Percentiles rank a stretch among this genome's conserved stretches.
Evolutionary conservation across 257 asterid genomes (phyloP).

Genomic region (Hygrophila difformis): DNA sequence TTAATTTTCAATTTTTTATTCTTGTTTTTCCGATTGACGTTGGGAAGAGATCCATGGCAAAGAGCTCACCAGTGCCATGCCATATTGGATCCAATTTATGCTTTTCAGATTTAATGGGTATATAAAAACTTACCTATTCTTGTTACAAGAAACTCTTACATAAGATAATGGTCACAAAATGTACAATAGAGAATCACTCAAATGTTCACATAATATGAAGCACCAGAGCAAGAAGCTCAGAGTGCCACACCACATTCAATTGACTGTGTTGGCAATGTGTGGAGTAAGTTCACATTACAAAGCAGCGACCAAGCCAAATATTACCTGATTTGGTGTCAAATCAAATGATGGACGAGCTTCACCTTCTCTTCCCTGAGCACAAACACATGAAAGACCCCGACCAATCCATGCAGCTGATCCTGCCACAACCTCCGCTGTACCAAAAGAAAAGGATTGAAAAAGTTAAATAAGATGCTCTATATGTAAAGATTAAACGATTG

Average conservation of each 20-base stretch:
- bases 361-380: conserved; percentile 90
- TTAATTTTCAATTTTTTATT: too few relatives aligned
- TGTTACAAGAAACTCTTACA: too few relatives aligned
- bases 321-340: conserved; percentile 80
- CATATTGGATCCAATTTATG: too few relatives aligned
- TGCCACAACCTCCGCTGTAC: conserved; percentile 73
- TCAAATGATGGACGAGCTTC: conserved; percentile 93
- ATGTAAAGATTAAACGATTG: not conserved
- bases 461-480: not conserved
- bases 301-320: conserved; percentile 8
- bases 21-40: too few relatives aligned
- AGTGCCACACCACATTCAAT: not conserved
- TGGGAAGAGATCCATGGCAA: too few relatives aligned
- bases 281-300: not conserved
- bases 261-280: conserved; percentile 8
- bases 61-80: too few relatives aligned
- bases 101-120: too few relatives aligned
- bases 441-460: conserved; percentile 25
- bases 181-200: not conserved
- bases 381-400: conserved; percentile 92
- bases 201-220: not conserved
- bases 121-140: too few relatives aligned
- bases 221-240: not conserved
- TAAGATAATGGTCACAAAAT: too few relatives aligned
- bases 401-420: conserved; percentile 99